Base-by-base conservation (phyloP, 495 filamentous ascomycete species). In the Penicillium cataractarum region DNA sequence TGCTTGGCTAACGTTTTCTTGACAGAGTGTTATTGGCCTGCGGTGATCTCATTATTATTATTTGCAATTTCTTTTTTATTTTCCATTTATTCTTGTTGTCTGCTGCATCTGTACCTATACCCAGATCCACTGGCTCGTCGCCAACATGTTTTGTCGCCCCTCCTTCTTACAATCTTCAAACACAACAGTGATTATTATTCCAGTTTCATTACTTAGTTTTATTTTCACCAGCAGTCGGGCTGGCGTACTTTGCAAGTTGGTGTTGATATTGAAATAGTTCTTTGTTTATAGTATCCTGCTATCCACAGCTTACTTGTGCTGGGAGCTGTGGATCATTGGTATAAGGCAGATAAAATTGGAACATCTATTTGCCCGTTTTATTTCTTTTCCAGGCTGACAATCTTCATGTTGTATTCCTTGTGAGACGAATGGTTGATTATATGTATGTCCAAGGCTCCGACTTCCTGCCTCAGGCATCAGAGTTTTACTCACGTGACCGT, bases 11-110 rank as follows among this genome's bases (percentile, higher is more conserved):
- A 79, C 62, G 4, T 29, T 10, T 29, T 65, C 31, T 29, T 62
- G 22, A 59, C 64, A 88, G 86, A 95, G 92, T 76, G 92, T 96
- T 40, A 96, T 96, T 73, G 92, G 92, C 52, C 82, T 96, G 65
- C 88, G 92, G 79, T 95, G 79, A 84, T 64, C 51, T 54, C 17
- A 8, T n/a, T n/a, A 35, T 55, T 10, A 1, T 19, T 27, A 40
- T 39, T 27, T 29, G 48, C 27, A 6, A 8, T 17, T 39, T 24
- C 3, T 53, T n/a, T 33, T 56, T 51, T 3, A 7, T 58, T 49
- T 55, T 33, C 9, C 22, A 44, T 63, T 51, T 54, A 51, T 59
- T 71, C 61, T 50, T 37, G 29, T 37, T 54, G 51, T 60, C 63
- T 56, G 56, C 58, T 66, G 63, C 70, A 68, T 72, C 59, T 69